These are phyloP conservation scores for Musa troglodytarum DNA, from an alignment of 176 grass and related monocot species.

Conservation along the genomic window DNA sequence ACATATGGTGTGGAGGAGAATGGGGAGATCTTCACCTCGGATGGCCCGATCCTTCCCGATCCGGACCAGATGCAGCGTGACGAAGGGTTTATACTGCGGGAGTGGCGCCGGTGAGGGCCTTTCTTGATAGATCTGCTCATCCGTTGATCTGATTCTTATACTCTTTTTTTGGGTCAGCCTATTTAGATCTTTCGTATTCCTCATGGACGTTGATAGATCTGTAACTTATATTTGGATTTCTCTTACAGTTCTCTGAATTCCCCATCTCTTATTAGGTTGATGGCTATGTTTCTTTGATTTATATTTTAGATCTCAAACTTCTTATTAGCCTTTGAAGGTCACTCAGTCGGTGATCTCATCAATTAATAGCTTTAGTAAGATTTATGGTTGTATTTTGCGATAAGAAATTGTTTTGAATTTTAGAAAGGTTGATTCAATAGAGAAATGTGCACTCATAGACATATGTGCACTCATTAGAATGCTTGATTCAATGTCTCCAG, in stretches of 20 bases:
- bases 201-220: background rate
- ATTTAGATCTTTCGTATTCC: background rate
- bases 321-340: background rate
- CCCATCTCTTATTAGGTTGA: too few relatives aligned
- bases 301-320: background rate
- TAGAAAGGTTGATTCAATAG: too few relatives aligned
- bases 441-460: too few relatives aligned
- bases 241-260: background rate
- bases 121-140: background rate
- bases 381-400: background rate
- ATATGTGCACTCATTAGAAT: too few relatives aligned
- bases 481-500: background rate
- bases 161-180: background rate
- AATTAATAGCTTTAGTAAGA: background rate
- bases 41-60: constrained; percentile 14
- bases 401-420: background rate
- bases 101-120: constrained; percentile 11
- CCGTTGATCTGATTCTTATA: background rate
- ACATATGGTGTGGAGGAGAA: constrained; percentile 1
- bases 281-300: too few relatives aligned
- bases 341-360: background rate
- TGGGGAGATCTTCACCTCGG: constrained; percentile 5
- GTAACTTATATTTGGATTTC: background rate
- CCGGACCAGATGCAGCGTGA: constrained; percentile 9
- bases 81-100: constrained; percentile 1